A percentile compares a stretch with the other conserved stretches of the same genome.
Evolutionary conservation across 768 basidiomycete genomes (phyloP).

Genomic region (Pisolithus marmoratus): DNA sequence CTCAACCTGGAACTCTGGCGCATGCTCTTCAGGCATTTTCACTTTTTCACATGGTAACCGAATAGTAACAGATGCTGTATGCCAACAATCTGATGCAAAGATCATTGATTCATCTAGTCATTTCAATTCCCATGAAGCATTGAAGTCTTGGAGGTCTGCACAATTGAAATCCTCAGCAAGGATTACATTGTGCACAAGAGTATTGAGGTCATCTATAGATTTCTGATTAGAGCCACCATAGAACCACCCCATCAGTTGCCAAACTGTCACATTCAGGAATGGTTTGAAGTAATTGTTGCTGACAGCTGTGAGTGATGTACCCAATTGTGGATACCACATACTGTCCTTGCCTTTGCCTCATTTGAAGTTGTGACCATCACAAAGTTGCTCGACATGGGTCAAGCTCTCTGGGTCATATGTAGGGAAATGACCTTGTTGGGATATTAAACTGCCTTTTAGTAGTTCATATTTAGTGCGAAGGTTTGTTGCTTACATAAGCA

Average conservation of each 20-base stretch:
- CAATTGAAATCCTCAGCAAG: constrained; percentile 7
- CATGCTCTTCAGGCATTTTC: background rate
- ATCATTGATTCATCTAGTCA: background rate
- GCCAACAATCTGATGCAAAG: background rate
- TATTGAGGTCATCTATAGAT: constrained; percentile 4
- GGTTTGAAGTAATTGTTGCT: background rate
- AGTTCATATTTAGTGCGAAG: no score
- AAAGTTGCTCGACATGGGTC: background rate
- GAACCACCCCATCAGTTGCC: constrained; percentile 19
- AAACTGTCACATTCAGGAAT: background rate
- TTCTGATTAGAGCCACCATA: constrained; percentile 11
- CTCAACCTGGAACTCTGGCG: background rate
- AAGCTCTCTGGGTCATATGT: background rate
- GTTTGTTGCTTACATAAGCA: no score
- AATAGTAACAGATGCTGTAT: background rate
- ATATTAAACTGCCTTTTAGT: no score
- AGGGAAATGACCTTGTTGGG: background rate
- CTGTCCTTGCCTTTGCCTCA: no score
- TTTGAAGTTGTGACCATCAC: background rate
- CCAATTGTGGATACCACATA: background rate
- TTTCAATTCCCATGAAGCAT: background rate
- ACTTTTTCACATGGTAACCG: background rate
- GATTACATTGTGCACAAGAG: constrained; percentile 7
- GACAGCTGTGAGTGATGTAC: no score
- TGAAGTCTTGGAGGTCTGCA: constrained; percentile 4